A percentile compares a stretch with the other conserved stretches of the same genome.
Evolutionary conservation across 208 protist species (phyloP).

Genomic region (Trichomonas gallinae): DNA sequence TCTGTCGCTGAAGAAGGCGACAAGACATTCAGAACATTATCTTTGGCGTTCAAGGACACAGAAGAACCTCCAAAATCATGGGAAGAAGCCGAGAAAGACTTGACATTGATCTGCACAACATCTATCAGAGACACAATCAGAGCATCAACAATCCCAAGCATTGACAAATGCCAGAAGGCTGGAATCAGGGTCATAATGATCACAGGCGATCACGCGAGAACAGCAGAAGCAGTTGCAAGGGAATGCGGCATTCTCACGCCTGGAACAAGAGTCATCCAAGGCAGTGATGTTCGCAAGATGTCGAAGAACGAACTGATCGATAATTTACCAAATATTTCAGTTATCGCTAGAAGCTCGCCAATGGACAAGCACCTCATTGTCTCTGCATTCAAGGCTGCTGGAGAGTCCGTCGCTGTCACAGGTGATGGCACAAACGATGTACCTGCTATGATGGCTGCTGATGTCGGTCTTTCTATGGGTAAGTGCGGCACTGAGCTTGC

Average conservation of each 20-base stretch:
- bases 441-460: slow-evolving; percentile 63
- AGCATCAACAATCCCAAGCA: neutral
- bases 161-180: slow-evolving; percentile 52
- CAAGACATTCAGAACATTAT: neutral
- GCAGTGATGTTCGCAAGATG: slow-evolving; percentile 19
- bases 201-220: slow-evolving; percentile 70
- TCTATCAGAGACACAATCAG: neutral
- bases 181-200: slow-evolving; percentile 75
- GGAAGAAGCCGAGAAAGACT: neutral
- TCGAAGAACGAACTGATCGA: slow-evolving; percentile 26
- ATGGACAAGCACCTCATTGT: slow-evolving; percentile 39
- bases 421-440: slow-evolving; percentile 49
- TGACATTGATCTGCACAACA: neutral
- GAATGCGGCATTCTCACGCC: slow-evolving; percentile 27
- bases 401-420: slow-evolving; percentile 53
- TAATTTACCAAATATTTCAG: slow-evolving; percentile 41
- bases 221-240: slow-evolving; percentile 62
- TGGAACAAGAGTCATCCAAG: neutral
- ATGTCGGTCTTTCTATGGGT: slow-evolving; percentile 72
- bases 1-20: neutral
- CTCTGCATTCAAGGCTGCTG: neutral
- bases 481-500: slow-evolving; percentile 53
- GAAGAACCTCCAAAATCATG: neutral
- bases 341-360: slow-evolving; percentile 26
- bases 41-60: neutral